Percentiles rank a stretch among this genome's conserved stretches.
Conservation (phyloP, 1,139 yeast species). For the Debaryomycetaceae sp. region DNA sequence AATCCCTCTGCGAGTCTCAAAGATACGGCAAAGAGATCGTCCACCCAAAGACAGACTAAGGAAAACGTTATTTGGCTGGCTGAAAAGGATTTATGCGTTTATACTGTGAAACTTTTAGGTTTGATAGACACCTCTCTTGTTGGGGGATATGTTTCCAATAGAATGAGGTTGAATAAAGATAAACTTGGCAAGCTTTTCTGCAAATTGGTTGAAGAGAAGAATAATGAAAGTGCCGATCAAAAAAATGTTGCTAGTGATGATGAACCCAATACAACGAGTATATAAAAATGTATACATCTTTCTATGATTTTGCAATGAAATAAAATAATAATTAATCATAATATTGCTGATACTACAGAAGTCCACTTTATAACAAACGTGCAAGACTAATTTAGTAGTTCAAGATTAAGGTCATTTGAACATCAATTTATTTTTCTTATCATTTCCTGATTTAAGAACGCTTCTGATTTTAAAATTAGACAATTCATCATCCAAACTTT, state of each 20-base stretch:
- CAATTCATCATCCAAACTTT: background rate
- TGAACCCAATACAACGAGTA: background rate
- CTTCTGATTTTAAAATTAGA: background rate
- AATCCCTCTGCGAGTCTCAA: conserved; percentile 13
- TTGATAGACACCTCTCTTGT: conserved; percentile 41
- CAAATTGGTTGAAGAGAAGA: conserved; percentile 22
- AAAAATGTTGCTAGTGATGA: background rate
- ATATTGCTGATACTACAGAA: too few species aligned
- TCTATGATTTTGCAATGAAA: background rate
- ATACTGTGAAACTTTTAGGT: conserved; percentile 47
- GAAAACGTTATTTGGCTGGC: conserved; percentile 24
- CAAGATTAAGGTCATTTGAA: background rate
- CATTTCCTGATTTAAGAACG: background rate
- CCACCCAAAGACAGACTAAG: conserved; percentile 7
- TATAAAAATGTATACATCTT: background rate
- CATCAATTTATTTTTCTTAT: background rate
- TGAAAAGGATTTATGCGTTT: conserved; percentile 51
- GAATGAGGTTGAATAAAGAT: conserved; percentile 48
- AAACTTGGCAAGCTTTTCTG: conserved; percentile 43
- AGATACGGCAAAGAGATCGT: conserved; percentile 7
- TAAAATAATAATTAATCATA: too few species aligned
- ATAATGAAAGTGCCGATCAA: background rate
- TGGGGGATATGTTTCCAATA: conserved; percentile 21
- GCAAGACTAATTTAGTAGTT: too few species aligned
- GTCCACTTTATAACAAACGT: too few species aligned